Conservation (phyloP, 192 early-diverging fungal genomes). For the Coemansia sp. region DNA sequence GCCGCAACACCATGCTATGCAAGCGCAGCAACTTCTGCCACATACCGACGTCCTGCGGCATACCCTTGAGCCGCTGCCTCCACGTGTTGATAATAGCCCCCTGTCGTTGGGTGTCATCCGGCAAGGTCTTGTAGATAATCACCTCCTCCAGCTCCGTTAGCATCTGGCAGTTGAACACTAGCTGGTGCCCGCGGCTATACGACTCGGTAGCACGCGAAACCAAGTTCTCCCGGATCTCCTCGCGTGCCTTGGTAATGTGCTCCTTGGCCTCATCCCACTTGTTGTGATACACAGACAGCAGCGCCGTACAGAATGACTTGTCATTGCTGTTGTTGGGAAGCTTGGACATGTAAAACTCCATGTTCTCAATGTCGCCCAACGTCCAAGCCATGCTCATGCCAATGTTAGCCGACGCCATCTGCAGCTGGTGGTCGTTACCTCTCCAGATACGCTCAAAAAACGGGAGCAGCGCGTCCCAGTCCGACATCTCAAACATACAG, state of each 20-base stretch:
- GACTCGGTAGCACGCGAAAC: constrained; percentile 85
- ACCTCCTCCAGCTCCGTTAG: constrained; percentile 97
- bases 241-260: constrained; percentile 80
- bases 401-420: constrained; percentile 76
- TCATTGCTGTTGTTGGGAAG: constrained; percentile 68
- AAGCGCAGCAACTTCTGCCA: constrained; percentile 92
- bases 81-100: constrained; percentile 81
- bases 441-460: constrained; percentile 77
- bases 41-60: constrained; percentile 88
- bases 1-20: constrained; percentile 81
- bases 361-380: constrained; percentile 77
- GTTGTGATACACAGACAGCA: constrained; percentile 81
- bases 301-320: constrained; percentile 82
- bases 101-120: constrained; percentile 74
- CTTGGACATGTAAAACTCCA: constrained; percentile 87
- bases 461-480: constrained; percentile 82
- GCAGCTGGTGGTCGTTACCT: constrained; percentile 61
- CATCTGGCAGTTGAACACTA: constrained; percentile 91
- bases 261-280: constrained; percentile 71
- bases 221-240: constrained; percentile 82
- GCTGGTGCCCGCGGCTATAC: constrained; percentile 86
- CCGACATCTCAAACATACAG: constrained; percentile 87
- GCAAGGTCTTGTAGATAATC: constrained; percentile 80
- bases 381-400: constrained; percentile 92
- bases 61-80: constrained; percentile 80